Conservation (phyloP, 805 yeast genomes). For the Pichia deserticola region DNA sequence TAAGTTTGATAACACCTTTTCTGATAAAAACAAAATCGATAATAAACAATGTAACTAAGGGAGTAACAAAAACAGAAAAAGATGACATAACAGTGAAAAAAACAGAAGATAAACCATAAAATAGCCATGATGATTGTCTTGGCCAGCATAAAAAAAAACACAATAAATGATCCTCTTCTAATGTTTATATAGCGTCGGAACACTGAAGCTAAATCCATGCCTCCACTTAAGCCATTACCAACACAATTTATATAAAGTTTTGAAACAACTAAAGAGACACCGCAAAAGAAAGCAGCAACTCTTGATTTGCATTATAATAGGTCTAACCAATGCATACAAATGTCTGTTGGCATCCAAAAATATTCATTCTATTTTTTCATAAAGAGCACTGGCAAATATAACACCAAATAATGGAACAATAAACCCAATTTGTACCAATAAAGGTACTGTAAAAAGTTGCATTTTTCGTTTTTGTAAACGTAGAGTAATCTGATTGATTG, state of each 20-base stretch:
- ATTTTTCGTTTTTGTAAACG: conserved; percentile 14
- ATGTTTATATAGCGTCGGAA: conserved; percentile 37
- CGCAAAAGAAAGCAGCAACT: conserved; percentile 45
- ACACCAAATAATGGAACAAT: conserved; percentile 37
- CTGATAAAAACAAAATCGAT: conserved; percentile 35
- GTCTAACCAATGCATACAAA: conserved; percentile 33
- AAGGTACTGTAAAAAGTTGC: conserved; percentile 24
- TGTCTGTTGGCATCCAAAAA: conserved; percentile 40
- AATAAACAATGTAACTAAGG: conserved; percentile 31
- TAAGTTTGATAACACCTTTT: conserved; percentile 27
- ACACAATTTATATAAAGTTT: conserved; percentile 33
- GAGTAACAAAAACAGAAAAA: conserved; percentile 31
- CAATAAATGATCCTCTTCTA: conserved; percentile 38
- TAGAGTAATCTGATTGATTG: conserved; percentile 22
- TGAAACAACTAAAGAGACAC: conserved; percentile 30
- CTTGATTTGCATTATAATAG: conserved; percentile 33
- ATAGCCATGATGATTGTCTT: conserved; percentile 36
- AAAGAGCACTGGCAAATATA: conserved; percentile 32
- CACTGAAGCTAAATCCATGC: conserved; percentile 43
- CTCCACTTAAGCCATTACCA: conserved; percentile 36
- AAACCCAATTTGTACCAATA: conserved; percentile 35
- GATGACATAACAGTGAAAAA: conserved; percentile 24
- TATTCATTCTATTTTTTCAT: conserved; percentile 27
- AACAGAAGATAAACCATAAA: conserved; percentile 28
- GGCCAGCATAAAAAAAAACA: conserved; percentile 28